Evolutionary conservation across 192 early-diverging fungal species (phyloP).

Genomic region (Glomus cerebriforme): DNA sequence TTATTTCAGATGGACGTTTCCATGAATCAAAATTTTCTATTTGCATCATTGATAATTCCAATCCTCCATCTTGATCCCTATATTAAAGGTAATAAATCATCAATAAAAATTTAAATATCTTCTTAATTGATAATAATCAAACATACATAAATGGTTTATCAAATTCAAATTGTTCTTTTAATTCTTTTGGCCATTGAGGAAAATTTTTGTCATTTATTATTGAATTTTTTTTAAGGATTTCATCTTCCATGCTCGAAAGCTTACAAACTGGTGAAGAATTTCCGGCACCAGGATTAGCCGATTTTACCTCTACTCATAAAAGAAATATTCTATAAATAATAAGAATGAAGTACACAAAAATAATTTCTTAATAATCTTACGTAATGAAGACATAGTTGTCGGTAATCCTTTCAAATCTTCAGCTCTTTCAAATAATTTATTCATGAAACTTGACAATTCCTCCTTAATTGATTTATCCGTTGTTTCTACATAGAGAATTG

Average conservation of each 20-base stretch:
- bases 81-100: constrained; percentile 34
- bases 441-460: constrained; percentile 33
- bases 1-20: constrained; percentile 79
- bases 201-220: constrained; percentile 70
- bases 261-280: background rate
- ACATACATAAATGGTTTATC: constrained; percentile 51
- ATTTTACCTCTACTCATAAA: background rate
- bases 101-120: constrained; percentile 32
- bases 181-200: constrained; percentile 77
- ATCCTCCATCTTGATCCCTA: constrained; percentile 77
- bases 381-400: constrained; percentile 26
- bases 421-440: constrained; percentile 42
- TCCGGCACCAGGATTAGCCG: background rate
- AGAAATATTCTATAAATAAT: background rate
- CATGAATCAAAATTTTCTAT: constrained; percentile 71
- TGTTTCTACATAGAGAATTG: constrained; percentile 24
- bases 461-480: constrained; percentile 34
- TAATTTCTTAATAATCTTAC: constrained; percentile 23
- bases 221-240: constrained; percentile 68
- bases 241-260: constrained; percentile 53
- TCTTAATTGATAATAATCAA: constrained; percentile 26
- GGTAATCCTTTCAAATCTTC: constrained; percentile 52
- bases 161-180: constrained; percentile 60
- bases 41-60: constrained; percentile 76
- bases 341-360: background rate